Conservation (phyloP, 371 early-diverging fungal species). For the Mortierella sp. region DNA sequence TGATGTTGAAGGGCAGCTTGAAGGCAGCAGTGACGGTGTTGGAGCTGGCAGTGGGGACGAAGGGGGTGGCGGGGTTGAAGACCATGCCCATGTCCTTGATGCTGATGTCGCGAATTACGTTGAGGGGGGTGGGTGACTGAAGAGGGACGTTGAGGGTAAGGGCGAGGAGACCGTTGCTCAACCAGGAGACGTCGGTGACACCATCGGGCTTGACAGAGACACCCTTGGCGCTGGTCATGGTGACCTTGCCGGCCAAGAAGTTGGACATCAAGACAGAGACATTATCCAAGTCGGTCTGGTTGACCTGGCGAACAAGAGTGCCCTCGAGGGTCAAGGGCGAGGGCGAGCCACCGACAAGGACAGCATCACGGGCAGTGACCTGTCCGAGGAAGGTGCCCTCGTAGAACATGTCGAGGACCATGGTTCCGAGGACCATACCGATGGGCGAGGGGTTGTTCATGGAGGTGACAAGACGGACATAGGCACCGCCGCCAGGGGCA, state of each 20-base stretch:
- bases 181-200: slow-evolving; percentile 64
- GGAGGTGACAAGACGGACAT: slow-evolving; percentile 66
- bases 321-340: slow-evolving; percentile 51
- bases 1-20: slow-evolving; percentile 71
- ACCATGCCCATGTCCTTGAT: slow-evolving; percentile 69
- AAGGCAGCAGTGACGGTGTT: slow-evolving; percentile 66
- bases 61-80: slow-evolving; percentile 63
- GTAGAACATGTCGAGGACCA: slow-evolving; percentile 67
- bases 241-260: slow-evolving; percentile 65
- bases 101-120: slow-evolving; percentile 66
- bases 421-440: slow-evolving; percentile 70
- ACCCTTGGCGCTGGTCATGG: slow-evolving; percentile 68
- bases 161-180: slow-evolving; percentile 68
- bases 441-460: slow-evolving; percentile 72
- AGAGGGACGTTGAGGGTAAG: slow-evolving; percentile 67
- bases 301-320: slow-evolving; percentile 61
- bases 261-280: slow-evolving; percentile 67
- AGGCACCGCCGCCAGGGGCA: slow-evolving; percentile 67
- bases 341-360: slow-evolving; percentile 62
- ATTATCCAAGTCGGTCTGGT: slow-evolving; percentile 60
- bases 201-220: slow-evolving; percentile 73
- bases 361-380: slow-evolving; percentile 64
- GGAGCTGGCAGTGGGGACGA: slow-evolving; percentile 62
- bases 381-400: slow-evolving; percentile 66
- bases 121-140: slow-evolving; percentile 58